Evolutionary conservation across 345 rosid species (phyloP), one percentile per base, ranked within the genome.

Genomic region (Psidium guajava): DNA sequence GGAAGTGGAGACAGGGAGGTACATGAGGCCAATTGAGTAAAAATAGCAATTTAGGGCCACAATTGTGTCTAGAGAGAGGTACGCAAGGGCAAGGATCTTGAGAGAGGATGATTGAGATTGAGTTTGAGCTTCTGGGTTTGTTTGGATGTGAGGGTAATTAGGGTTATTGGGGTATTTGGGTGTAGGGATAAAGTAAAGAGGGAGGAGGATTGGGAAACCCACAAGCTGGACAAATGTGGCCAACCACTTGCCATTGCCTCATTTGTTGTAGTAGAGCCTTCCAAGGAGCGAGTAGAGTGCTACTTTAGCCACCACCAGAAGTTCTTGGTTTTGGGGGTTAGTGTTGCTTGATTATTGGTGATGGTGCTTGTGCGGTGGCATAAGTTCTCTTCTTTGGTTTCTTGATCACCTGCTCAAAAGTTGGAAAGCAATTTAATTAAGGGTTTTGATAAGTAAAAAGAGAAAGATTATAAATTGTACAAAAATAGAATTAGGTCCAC

Each of bases 181-280:
- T 1, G 86, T 74, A 47, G 73, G 75, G 80, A 86, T 6, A 85
- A 58, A 83, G 85, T 90, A 91, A 85, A 40, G 83, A 11, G 91
- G 91, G 54, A 92, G 28, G 61, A 92, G 84, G 75, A 91, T 80
- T 20, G 91, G 90, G 86, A 91, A 90, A 85, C 90, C 94, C 16
- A 54, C 82, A 51, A 86, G 82, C 51, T 92, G 94, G 4, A 86
- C 90, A 4, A 88, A 77, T 6, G 90, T 87, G 53, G 87, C 87
- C 20, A 93, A 42, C 92, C 92, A 92, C 86, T 87, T 87, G 89
- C 95, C 88, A 6, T 85, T 86, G 50, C 93, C 93, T 4, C 95
- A 94, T 55, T 89, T 87, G n/a, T 86, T 57, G 28, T 55, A 90
- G 89, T 91, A 93, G 1, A 87, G 90, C 55, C 93, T 87, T 25